Conservation (phyloP, 192 early-diverging fungal species). For the Gryganskiella cystojenkinii region DNA sequence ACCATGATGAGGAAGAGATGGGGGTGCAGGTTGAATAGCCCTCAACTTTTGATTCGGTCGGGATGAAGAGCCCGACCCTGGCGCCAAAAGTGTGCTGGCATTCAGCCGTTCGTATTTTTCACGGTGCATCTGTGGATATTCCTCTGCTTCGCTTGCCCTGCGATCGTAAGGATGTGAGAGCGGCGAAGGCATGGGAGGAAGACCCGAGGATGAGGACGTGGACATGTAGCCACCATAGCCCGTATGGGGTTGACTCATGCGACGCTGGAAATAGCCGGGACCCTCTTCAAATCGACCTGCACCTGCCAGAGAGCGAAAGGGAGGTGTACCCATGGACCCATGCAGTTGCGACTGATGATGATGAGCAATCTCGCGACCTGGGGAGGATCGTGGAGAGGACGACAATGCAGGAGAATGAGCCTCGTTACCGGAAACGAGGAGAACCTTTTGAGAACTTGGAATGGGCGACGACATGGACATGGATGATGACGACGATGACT, state of each 20-base stretch:
- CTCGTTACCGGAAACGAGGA: not conserved
- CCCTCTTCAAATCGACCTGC: slow-evolving; percentile 15
- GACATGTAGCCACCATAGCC: not conserved
- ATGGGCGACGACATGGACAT: not conserved
- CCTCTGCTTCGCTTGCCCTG: slow-evolving; percentile 15
- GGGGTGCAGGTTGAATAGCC: not conserved
- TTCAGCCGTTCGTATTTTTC: slow-evolving; percentile 23
- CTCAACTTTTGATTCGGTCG: not conserved
- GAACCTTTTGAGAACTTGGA: no score
- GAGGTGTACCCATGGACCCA: not conserved
- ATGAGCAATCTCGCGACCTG: slow-evolving; percentile 8
- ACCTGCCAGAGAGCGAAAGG: not conserved
- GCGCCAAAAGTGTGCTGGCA: not conserved
- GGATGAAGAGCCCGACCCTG: not conserved
- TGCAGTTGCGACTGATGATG: not conserved
- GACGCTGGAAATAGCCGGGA: slow-evolving; percentile 15
- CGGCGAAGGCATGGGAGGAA: slow-evolving; percentile 13
- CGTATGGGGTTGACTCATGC: slow-evolving; percentile 44
- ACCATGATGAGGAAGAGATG: not conserved
- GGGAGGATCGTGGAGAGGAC: slow-evolving; percentile 16
- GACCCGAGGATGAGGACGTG: not conserved
- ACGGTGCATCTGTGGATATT: slow-evolving; percentile 12
- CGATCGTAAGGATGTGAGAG: slow-evolving; percentile 20
- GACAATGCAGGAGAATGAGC: slow-evolving; percentile 13
- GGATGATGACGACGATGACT: slow-evolving; percentile 7